These are phyloP conservation scores for Cercospora brassicicola DNA, from an alignment of 2,329 filamentous ascomycete genomes.

Conservation along the genomic window DNA sequence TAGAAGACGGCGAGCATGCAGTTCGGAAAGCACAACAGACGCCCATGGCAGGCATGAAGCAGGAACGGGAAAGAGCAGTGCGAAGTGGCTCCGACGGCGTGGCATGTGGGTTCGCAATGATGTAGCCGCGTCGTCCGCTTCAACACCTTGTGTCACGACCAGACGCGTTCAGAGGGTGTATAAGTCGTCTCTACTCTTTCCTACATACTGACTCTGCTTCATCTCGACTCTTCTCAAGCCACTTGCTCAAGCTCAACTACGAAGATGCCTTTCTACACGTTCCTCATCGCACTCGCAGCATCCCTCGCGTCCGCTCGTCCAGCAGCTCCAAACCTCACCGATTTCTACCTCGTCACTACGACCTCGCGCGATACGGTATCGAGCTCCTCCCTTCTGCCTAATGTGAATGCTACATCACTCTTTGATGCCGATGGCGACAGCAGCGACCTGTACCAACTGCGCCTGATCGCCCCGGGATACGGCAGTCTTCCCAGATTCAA, in stretches of 20 bases:
- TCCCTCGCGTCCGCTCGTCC: slow-evolving; percentile 11
- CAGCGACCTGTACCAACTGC: slow-evolving; percentile 40
- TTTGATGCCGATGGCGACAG: slow-evolving; percentile 41
- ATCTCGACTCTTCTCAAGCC: not conserved
- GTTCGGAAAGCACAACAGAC: not conserved
- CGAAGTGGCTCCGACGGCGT: not conserved
- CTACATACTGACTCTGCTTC: not conserved
- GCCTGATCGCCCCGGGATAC: slow-evolving; percentile 43
- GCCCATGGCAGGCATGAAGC: no score
- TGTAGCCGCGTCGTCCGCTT: not conserved
- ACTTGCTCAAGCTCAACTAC: not conserved
- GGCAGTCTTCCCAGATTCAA: slow-evolving; percentile 44
- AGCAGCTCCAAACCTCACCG: slow-evolving; percentile 20
- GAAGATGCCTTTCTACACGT: slow-evolving; percentile 12
- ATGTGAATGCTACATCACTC: slow-evolving; percentile 43
- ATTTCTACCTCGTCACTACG: slow-evolving; percentile 47
- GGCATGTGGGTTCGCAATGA: slow-evolving; percentile 2
- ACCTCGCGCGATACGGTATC: slow-evolving; percentile 30
- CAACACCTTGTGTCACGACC: not conserved
- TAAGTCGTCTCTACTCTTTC: not conserved
- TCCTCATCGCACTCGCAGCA: slow-evolving; percentile 18
- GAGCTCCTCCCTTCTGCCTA: slow-evolving; percentile 38
- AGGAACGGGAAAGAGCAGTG: not conserved
- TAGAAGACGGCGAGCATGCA: not conserved
- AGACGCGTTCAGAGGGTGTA: not conserved